Evolutionary conservation across 768 basidiomycete genomes (phyloP), one percentile per base, ranked within the genome.

Genomic region (Termitomyces sp.): DNA sequence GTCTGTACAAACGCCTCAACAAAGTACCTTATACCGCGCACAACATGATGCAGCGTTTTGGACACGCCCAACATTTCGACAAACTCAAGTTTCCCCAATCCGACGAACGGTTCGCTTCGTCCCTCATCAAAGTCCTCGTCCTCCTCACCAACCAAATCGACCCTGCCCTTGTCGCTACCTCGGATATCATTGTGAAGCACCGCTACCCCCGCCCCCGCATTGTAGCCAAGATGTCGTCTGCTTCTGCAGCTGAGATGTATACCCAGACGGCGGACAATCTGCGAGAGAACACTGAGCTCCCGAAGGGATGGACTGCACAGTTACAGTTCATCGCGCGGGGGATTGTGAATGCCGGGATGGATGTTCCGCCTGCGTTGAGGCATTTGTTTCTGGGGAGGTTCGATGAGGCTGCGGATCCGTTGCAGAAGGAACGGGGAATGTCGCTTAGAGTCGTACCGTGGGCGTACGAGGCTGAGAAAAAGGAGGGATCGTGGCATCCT

Each of bases 61-160:
- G 35, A 15, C 16, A 39, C 23, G 3, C n/a, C 3, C 2, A n/a
- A n/a, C n/a, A 31, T 25, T n/a, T 25, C 18, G n/a, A 45, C 20
- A 13, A 50, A 38, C 63, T 54, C 25, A 53, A 71, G 33, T 61
- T 74, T 18, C 80, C 79, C 7, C 56, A 56, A 23, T 79, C 81
- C 0, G 88, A 91, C 60, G 79, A 77, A n/a, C 75, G 79, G 42
- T 88, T 88, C 64, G 89, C 84, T 70, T 88, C 87, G 52, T 82
- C 83, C 2, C 72, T 81, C 9, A 68, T 89, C 12, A 66, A 70
- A 10, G 68, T 85, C 43, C 75, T 78, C 35, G 63, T 40, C 15
- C 13, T 47, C 6, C 27, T 31, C 23, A 45, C 40, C 29, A 29
- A 51, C 5, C 10, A 39, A 15, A 4, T 33, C 25, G 29, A 56